A percentile compares a stretch with the other conserved stretches of the same genome.
phyloP scores from a whole-genome alignment of 2,329 filamentous ascomycete species.

The Cercospora brassicicola region DNA sequence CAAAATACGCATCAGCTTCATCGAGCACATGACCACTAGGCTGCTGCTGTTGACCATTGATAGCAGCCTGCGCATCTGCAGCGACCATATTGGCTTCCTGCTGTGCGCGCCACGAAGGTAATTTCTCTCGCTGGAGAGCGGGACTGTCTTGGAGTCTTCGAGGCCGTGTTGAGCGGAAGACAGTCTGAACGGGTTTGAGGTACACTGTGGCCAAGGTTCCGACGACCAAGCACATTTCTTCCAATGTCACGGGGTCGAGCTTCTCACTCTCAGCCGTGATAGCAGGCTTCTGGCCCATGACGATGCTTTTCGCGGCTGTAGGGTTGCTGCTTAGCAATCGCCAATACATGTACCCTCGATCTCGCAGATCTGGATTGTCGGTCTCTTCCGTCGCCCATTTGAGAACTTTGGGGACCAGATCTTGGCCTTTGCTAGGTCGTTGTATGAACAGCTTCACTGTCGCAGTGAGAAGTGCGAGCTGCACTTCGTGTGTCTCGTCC shows the following conservation, averaged over 20 bases:
- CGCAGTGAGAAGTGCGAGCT: slow-evolving; percentile 88
- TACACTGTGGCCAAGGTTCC: slow-evolving; percentile 96
- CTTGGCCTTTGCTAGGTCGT: slow-evolving; percentile 87
- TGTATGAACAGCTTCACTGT: slow-evolving; percentile 99
- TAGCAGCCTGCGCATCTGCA: slow-evolving; percentile 60
- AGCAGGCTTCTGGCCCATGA: slow-evolving; percentile 96
- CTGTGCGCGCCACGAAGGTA: slow-evolving; percentile 58
- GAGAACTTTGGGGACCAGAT: slow-evolving; percentile 87
- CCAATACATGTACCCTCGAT: slow-evolving; percentile 99
- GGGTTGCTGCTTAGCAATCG: slow-evolving; percentile 90
- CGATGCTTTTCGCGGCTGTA: slow-evolving; percentile 76
- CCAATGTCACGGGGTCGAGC: slow-evolving; percentile 82
- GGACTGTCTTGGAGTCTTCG: slow-evolving; percentile 78
- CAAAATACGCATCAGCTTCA: slow-evolving; percentile 89
- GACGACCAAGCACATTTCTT: slow-evolving; percentile 96
- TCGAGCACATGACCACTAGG: slow-evolving; percentile 50
- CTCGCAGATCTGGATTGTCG: slow-evolving; percentile 95
- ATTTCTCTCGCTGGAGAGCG: slow-evolving; percentile 72
- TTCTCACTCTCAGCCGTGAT: slow-evolving; percentile 97
- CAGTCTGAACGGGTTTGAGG: slow-evolving; percentile 93
- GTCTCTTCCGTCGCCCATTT: slow-evolving; percentile 99
- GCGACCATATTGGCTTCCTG: slow-evolving; percentile 33
- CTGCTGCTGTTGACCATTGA: slow-evolving; percentile 43
- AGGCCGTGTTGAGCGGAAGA: slow-evolving; percentile 85
- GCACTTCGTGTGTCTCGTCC: slow-evolving; percentile 93